Base-by-base conservation (phyloP, 2,329 filamentous ascomycete species). In the Neoascochyta sp. region DNA sequence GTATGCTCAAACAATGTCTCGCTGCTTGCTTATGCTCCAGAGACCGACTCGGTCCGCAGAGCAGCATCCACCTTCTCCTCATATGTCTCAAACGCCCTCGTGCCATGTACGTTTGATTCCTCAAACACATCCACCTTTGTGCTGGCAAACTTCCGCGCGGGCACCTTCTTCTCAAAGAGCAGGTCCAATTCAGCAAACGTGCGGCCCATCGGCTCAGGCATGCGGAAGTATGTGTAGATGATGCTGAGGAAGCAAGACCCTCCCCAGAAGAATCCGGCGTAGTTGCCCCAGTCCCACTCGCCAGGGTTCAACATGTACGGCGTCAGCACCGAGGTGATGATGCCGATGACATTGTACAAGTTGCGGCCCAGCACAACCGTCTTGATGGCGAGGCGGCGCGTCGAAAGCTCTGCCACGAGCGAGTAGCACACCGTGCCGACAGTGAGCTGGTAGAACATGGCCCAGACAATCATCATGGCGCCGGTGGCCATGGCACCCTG, bases 351-450 rank as follows among this genome's bases (percentile, higher is more conserved):
- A 52, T 92, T 89, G 70, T 69, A 73, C 9, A 87, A 67, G 47
- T 86, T 85, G 32, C 88, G 82, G 2, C 84, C 87, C 2, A 95
- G 74, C 1, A 92, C 88, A 13, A 94, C 83, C 0, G 89, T 94
- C 70, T 95, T 95, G 68, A 93, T 89, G 55, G 89, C 83, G 18
- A 95, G 73, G 2, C 88, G 76, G 9, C 85, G 78, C 0, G 86
- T 87, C 0, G 86, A 88, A 13, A 95, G 65, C 60, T 95, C 88
- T 1, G 84, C 78, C 4, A 95, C 88, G 8, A 95, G 75, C 0
- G 86, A 92, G 66, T 93, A 95, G 63, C 83, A 87, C 6, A 94
- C 86, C 0, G 88, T 92, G 21, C 88, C 88, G 27, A 95, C 87
- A 0, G 86, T 85, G 26, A 90, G 71, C 59, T 95, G 86, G 65